These are phyloP conservation scores for Umbelopsis sp. DNA, from an alignment of 192 early-diverging fungal species.

Conservation along the genomic window DNA sequence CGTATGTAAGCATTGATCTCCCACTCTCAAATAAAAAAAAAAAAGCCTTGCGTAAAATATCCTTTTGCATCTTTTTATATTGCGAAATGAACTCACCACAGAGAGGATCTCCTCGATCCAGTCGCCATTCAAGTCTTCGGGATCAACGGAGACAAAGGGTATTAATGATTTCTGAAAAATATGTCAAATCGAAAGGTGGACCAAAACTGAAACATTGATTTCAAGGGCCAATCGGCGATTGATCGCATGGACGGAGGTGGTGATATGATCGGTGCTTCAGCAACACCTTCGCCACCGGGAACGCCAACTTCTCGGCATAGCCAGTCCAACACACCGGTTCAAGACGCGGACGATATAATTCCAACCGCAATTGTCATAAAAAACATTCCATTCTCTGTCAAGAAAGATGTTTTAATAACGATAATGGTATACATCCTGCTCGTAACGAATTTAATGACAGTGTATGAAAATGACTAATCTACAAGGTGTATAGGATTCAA, in stretches of 20 bases:
- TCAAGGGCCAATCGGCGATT: conserved; percentile 11
- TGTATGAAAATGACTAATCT: neutral
- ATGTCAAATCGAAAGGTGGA: neutral
- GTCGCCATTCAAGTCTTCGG: conserved; percentile 21
- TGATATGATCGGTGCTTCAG: conserved; percentile 3
- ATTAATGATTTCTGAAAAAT: neutral
- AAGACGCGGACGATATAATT: conserved; percentile 42
- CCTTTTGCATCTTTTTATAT: neutral
- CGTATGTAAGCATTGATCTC: conserved; percentile 41
- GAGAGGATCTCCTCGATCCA: conserved; percentile 6
- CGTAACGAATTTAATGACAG: too few species aligned
- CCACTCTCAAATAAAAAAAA: neutral
- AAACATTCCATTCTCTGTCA: conserved; percentile 81
- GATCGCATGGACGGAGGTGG: conserved; percentile 2
- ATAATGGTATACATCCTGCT: conserved; percentile 51
- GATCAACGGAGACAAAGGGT: conserved; percentile 18
- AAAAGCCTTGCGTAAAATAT: too few species aligned
- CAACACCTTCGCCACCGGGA: conserved; percentile 23
- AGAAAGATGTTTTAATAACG: conserved; percentile 73
- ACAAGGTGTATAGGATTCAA: conserved; percentile 38
- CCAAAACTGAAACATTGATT: conserved; percentile 8
- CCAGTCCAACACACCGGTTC: neutral
- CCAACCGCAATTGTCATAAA: conserved; percentile 82
- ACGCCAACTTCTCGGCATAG: conserved; percentile 21
- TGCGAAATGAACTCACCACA: conserved; percentile 16